A percentile compares a stretch with the other conserved stretches of the same genome.
Evolutionary conservation across 768 basidiomycete species (phyloP).

Genomic region (Sarcodon sp.): DNA sequence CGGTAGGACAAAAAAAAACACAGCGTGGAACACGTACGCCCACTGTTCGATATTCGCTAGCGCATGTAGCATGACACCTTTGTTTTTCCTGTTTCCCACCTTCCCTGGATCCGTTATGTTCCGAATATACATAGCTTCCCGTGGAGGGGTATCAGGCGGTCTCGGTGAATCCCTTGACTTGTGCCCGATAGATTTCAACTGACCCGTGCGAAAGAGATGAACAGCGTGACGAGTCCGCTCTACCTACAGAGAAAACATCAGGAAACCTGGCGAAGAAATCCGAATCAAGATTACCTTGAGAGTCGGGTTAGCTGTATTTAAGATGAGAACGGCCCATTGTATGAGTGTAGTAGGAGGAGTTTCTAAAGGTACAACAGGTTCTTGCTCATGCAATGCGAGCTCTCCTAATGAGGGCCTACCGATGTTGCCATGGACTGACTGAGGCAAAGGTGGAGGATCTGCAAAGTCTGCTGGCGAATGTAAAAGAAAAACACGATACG

Average conservation of each 20-base stretch:
- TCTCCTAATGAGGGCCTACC: conserved; percentile 9
- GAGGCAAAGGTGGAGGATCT: conserved; percentile 38
- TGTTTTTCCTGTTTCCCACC: conserved; percentile 40
- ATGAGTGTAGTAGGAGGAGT: conserved; percentile 55
- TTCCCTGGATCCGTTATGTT: conserved; percentile 50
- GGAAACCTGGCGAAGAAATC: too few relatives aligned
- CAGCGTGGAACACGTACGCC: conserved; percentile 46
- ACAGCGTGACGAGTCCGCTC: conserved; percentile 61
- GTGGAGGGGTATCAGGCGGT: conserved; percentile 52
- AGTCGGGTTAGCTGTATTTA: conserved; percentile 60
- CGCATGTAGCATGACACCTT: conserved; percentile 69
- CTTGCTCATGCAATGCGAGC: conserved; percentile 11
- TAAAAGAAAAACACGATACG: not conserved
- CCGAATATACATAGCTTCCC: conserved; percentile 35
- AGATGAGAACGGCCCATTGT: conserved; percentile 67
- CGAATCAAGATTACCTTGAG: conserved; percentile 31
- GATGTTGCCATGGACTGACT: conserved; percentile 6
- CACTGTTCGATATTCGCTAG: conserved; percentile 82
- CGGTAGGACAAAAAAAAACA: not conserved
- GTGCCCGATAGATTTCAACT: conserved; percentile 55
- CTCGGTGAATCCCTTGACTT: conserved; percentile 26
- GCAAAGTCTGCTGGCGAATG: conserved; percentile 35
- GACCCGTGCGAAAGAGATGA: conserved; percentile 53
- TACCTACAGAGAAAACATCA: conserved; percentile 24
- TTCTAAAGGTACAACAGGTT: conserved; percentile 33